phyloP scores from a whole-genome alignment of 306 rosid genomes.

The Cucumis sativus region Cucumber_9930_V3 NC_026655.2:3161001-3161500 shows the following conservation, averaged over 20 bases:
- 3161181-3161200: too few relatives aligned
- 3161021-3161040: too few relatives aligned
- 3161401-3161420: neutral
- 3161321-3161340: neutral
- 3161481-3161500: neutral
- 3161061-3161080: too few relatives aligned
- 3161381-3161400: neutral
- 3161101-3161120: too few relatives aligned
- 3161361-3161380: neutral
- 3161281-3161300: neutral
- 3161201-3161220: too few relatives aligned
- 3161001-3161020: too few relatives aligned
- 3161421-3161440: neutral
- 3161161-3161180: too few relatives aligned
- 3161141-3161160: too few relatives aligned
- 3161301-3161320: neutral
- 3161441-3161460: neutral
- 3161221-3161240: too few relatives aligned
- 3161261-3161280: neutral
- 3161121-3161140: too few relatives aligned
- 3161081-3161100: too few relatives aligned
- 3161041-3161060: too few relatives aligned
- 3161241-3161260: neutral
- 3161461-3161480: constrained; percentile 4
- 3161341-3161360: neutral